Percentiles rank a stretch among this genome's conserved stretches.
Conservation (phyloP, 2,329 filamentous ascomycete species). For the Botrytis paeoniae region DNA sequence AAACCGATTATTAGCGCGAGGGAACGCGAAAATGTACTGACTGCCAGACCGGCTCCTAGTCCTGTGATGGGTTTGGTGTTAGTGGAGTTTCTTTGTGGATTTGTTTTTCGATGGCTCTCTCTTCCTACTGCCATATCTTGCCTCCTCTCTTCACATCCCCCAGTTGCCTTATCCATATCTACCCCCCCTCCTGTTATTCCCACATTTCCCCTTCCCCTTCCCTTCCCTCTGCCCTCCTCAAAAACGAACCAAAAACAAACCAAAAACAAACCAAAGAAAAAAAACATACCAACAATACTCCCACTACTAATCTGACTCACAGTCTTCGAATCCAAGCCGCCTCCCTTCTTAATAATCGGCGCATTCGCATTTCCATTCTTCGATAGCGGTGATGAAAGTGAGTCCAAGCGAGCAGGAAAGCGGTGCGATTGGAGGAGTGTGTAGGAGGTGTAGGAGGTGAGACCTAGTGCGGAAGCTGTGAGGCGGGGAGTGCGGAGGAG, state of each 20-base stretch:
- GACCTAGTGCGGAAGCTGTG: conserved; percentile 36
- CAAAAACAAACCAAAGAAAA: no score
- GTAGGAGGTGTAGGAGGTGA: conserved; percentile 40
- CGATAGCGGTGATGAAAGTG: conserved; percentile 22
- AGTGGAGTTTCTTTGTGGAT: not conserved
- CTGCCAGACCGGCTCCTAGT: conserved; percentile 45
- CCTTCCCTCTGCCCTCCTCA: no score
- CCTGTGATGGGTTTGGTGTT: conserved; percentile 20
- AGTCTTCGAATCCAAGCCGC: conserved; percentile 31
- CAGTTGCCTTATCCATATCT: no score
- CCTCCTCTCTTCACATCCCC: no score
- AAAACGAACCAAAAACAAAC: not conserved
- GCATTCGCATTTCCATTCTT: conserved; percentile 35
- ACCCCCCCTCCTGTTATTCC: no score
- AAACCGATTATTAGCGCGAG: conserved; percentile 66
- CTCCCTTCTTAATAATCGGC: conserved; percentile 25
- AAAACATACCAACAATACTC: conserved; percentile 34
- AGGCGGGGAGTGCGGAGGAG: conserved; percentile 34
- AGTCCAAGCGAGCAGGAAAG: conserved; percentile 35
- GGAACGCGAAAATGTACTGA: conserved; percentile 69
- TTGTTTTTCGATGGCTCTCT: not conserved
- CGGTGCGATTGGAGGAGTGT: conserved; percentile 34
- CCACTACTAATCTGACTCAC: conserved; percentile 38
- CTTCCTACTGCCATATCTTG: not conserved
- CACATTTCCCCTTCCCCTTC: no score